A percentile compares a stretch with the other conserved stretches of the same genome.
Conservation (phyloP, 176 grass and related monocot species). For the Typha latifolia region DNA sequence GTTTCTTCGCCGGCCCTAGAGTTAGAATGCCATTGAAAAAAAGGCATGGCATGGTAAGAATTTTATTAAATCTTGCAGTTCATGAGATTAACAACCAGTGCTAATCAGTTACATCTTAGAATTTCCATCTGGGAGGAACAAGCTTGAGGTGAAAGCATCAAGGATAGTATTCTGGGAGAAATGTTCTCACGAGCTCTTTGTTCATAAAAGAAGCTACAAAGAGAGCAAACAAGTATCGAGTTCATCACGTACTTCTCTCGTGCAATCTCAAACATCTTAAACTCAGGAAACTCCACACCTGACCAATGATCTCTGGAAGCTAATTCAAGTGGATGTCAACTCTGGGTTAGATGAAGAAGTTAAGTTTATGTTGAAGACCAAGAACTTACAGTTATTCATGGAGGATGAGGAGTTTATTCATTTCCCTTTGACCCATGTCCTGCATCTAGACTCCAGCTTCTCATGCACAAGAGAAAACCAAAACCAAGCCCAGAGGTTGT, state of each 20-base stretch:
- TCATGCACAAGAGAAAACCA: too few relatives aligned
- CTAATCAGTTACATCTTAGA: conserved; percentile 21
- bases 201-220: conserved; percentile 6
- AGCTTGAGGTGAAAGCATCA: conserved; percentile 1
- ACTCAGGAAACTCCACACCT: conserved; percentile 12
- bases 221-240: conserved; percentile 27
- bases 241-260: conserved; percentile 18
- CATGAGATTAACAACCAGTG: conserved; percentile 12
- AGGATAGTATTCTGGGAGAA: conserved; percentile 27
- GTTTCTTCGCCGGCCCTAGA: conserved; percentile 19
- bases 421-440: too few relatives aligned
- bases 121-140: conserved; percentile 5
- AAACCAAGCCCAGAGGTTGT: too few relatives aligned
- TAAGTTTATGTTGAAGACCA: conserved; percentile 29
- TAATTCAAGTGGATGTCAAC: conserved; percentile 5
- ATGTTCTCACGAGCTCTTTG: conserved; percentile 17
- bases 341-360: conserved; percentile 28
- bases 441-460: too few relatives aligned
- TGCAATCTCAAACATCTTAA: conserved; percentile 18
- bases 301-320: conserved; percentile 11
- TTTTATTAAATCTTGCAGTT: conserved; percentile 11
- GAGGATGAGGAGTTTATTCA: conserved; percentile 11
- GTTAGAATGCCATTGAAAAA: conserved; percentile 15
- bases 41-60: conserved; percentile 20
- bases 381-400: conserved; percentile 55